Evolutionary conservation across 441 rosid species (phyloP).

Genomic region (Pelargonium australe): DNA sequence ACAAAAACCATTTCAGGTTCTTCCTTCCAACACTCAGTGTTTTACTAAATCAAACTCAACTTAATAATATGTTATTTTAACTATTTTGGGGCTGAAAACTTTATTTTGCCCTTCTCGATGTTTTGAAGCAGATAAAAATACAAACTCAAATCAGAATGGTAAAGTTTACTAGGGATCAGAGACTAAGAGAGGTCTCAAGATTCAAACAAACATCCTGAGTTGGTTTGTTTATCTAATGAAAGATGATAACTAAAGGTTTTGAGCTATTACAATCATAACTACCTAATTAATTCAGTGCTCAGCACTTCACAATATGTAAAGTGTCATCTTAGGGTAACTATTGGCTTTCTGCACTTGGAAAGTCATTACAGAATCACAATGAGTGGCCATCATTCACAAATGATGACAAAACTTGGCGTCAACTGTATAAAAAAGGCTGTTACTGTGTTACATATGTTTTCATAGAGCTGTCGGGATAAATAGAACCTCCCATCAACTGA

Average conservation of each 20-base stretch:
- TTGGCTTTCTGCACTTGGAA: neutral
- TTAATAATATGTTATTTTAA: neutral
- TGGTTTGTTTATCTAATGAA: slow-evolving; percentile 1
- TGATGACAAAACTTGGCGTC: neutral
- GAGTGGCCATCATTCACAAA: neutral
- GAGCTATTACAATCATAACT: neutral
- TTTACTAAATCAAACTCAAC: neutral
- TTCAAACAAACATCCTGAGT: neutral
- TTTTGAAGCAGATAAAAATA: no score
- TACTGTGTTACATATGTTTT: neutral
- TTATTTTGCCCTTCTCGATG: no score
- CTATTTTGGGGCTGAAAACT: neutral
- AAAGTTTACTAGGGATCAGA: neutral
- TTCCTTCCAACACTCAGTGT: neutral
- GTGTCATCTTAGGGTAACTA: neutral
- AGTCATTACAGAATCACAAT: neutral
- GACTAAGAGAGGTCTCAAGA: neutral
- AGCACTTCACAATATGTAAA: neutral
- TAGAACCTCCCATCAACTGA: neutral
- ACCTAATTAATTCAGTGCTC: neutral
- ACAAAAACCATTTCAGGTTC: neutral
- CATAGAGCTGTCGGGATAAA: neutral
- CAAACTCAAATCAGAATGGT: no score
- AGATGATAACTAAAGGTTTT: neutral
- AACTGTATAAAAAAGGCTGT: neutral